Percentiles rank a stretch among this genome's conserved stretches.
phyloP scores from a whole-genome alignment of 2,329 filamentous ascomycete genomes.

The Bipolaris sorokiniana region DNA sequence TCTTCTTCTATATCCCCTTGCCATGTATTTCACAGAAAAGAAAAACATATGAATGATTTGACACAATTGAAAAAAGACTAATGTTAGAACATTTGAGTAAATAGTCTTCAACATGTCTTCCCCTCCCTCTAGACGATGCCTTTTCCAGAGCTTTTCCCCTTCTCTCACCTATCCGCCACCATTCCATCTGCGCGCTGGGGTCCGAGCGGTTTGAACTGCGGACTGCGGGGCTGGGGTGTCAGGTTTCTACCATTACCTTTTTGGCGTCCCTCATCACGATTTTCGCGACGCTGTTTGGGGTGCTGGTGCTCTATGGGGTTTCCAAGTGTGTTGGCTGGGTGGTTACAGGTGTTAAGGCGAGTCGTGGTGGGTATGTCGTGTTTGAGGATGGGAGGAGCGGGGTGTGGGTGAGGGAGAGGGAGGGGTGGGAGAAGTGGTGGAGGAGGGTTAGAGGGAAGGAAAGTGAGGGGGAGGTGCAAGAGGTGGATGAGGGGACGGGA shows the following conservation, averaged over 20 bases:
- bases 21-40: too few relatives aligned
- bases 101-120: constrained; percentile 53
- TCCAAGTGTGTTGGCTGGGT: constrained; percentile 23
- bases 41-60: too few relatives aligned
- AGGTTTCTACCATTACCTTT: constrained; percentile 55
- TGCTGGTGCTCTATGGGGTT: constrained; percentile 45
- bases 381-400: constrained; percentile 37
- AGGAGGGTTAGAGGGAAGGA: constrained; percentile 27
- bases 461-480: constrained; percentile 34
- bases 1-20: not conserved
- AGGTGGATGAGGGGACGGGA: constrained; percentile 35
- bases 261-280: constrained; percentile 53
- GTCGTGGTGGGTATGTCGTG: constrained; percentile 36
- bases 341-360: constrained; percentile 20
- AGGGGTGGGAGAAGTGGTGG: constrained; percentile 42
- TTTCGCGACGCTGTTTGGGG: constrained; percentile 49
- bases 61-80: too few relatives aligned
- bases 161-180: constrained; percentile 48
- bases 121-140: constrained; percentile 47
- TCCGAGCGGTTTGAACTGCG: constrained; percentile 55
- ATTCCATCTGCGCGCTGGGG: constrained; percentile 44
- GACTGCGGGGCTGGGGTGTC: constrained; percentile 53
- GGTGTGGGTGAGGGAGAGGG: constrained; percentile 39
- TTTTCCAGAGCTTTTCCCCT: constrained; percentile 48
- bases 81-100: too few relatives aligned